Evolutionary conservation across 2,329 filamentous ascomycete genomes (phyloP).

Genomic region (Trichoderma lentiforme): DNA sequence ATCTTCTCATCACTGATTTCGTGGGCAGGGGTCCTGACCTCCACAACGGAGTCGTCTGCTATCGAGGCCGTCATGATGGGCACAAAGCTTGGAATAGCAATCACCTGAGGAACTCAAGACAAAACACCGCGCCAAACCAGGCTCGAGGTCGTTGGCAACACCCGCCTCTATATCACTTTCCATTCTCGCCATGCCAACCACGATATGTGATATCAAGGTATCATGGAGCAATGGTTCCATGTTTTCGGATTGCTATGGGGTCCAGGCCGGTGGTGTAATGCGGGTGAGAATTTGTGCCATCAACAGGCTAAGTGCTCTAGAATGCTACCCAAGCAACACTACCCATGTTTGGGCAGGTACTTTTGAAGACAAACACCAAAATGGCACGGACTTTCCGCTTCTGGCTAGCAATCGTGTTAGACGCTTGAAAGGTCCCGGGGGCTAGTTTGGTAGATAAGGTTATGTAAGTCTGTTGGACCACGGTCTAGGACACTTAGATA

Average conservation of each 20-base stretch:
- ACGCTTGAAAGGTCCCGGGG: neutral
- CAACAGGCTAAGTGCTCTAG: neutral
- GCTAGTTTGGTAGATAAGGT: slow-evolving; percentile 6
- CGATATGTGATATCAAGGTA: neutral
- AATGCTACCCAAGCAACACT: neutral
- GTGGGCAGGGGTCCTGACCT: neutral
- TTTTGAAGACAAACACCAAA: slow-evolving; percentile 10
- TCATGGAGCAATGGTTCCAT: neutral
- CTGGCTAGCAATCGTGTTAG: neutral
- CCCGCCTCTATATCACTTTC: slow-evolving; percentile 1
- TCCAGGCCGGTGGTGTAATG: slow-evolving; percentile 11
- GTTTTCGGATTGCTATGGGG: neutral
- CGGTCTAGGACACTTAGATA: neutral
- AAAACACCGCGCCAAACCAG: neutral
- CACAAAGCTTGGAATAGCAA: neutral
- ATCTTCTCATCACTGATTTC: neutral
- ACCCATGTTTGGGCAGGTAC: neutral
- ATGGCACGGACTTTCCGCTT: slow-evolving; percentile 5
- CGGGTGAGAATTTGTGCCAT: slow-evolving; percentile 3
- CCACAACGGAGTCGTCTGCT: neutral
- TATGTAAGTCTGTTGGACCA: neutral
- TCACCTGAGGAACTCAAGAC: neutral
- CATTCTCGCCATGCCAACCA: neutral
- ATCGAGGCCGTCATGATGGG: neutral
- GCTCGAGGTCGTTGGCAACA: neutral